These are phyloP conservation scores for Saururus chinensis DNA, from an alignment of 164 flowering plant species.

Conservation along the genomic window DNA sequence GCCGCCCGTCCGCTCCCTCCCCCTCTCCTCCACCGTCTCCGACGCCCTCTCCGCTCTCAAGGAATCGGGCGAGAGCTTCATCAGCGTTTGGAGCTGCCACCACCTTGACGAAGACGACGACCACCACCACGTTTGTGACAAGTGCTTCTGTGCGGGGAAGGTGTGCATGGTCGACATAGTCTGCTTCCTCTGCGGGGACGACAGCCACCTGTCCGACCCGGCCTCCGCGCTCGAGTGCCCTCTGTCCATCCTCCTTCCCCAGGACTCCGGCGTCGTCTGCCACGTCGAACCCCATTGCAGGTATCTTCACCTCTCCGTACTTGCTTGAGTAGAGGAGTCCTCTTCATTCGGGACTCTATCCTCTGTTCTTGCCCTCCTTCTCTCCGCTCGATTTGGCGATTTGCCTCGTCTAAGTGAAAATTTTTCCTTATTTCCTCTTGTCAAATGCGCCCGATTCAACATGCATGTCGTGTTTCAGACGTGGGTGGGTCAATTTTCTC, in stretches of 20 bases:
- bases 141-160: slow-evolving; percentile 66
- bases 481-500: too few relatives aligned
- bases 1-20: slow-evolving; percentile 40
- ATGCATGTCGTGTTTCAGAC: too few relatives aligned
- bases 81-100: slow-evolving; percentile 71
- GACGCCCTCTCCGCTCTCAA: slow-evolving; percentile 61
- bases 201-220: slow-evolving; percentile 43
- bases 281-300: slow-evolving; percentile 56
- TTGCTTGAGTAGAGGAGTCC: too few relatives aligned
- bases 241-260: slow-evolving; percentile 37
- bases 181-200: slow-evolving; percentile 48
- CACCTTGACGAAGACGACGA: slow-evolving; percentile 11
- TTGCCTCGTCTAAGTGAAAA: too few relatives aligned
- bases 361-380: too few relatives aligned
- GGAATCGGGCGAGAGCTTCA: slow-evolving; percentile 33
- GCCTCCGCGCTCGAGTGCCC: slow-evolving; percentile 47
- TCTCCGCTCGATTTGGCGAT: too few relatives aligned
- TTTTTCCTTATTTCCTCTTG: too few relatives aligned
- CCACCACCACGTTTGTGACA: neutral
- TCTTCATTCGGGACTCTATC: too few relatives aligned
- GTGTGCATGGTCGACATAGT: slow-evolving; percentile 77
- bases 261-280: slow-evolving; percentile 24
- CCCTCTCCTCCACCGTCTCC: slow-evolving; percentile 32
- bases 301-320: too few relatives aligned
- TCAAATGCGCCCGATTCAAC: too few relatives aligned